Percentiles rank a stretch among this genome's conserved stretches.
These are phyloP conservation scores for Eucalyptus curtisii DNA, from an alignment of 345 rosid species.

Conservation along the genomic window DNA sequence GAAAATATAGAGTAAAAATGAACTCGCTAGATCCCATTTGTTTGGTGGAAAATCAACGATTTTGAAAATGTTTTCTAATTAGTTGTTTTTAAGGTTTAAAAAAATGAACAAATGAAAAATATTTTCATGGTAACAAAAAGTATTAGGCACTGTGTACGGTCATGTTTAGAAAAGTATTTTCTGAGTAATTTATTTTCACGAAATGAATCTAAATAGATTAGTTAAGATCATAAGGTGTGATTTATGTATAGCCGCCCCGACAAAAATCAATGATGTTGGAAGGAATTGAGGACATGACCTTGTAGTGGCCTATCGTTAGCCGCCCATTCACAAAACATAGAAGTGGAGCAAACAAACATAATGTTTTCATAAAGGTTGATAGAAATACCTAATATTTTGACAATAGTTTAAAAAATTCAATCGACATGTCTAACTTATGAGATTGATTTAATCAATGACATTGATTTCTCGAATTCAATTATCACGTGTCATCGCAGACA, in stretches of 20 bases:
- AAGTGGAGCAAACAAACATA: background rate
- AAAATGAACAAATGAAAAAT: background rate
- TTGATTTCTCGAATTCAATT: background rate
- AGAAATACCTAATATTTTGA: background rate
- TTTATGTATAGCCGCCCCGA: background rate
- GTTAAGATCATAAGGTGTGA: background rate
- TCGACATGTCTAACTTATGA: background rate
- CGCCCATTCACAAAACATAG: background rate
- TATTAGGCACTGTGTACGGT: too few relatives aligned
- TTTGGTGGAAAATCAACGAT: background rate
- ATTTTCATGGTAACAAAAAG: background rate
- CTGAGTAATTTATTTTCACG: accelerated
- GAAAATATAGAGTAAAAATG: background rate
- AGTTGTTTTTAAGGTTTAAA: background rate
- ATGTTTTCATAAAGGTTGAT: background rate
- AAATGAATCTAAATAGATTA: background rate
- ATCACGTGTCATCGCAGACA: accelerated
- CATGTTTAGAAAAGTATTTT: background rate
- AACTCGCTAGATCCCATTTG: background rate
- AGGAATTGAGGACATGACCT: background rate
- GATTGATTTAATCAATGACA: background rate
- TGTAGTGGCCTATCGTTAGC: background rate
- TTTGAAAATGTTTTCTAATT: background rate
- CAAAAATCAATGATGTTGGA: background rate
- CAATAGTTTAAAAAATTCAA: background rate